Base-by-base conservation (phyloP, 257 asterid genomes). In the Gentiana macrophylla region DNA sequence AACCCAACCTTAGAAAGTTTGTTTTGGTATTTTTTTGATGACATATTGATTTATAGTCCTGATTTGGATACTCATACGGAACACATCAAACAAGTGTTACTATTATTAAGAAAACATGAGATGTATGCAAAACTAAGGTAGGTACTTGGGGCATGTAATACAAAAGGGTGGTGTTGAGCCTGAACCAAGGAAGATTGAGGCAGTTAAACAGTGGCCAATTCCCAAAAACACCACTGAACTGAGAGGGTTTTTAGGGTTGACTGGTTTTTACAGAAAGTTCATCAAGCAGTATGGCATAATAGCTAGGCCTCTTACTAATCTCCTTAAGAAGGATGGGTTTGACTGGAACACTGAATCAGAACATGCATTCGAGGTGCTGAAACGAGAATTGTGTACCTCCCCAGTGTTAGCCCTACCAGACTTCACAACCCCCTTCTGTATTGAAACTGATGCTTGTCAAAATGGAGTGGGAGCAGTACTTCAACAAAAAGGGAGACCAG, bases 11-110 rank as follows among this genome's bases (percentile, higher is more conserved):
- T 0, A 6, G 34, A 1, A 57, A 58, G 32, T 57, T 57, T 12
- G 33, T 57, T 5, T 9, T 57, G 2, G 64, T 65, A 1, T 65
- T 59, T 32, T 66, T 24, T 66, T 66, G 32, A 53, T 46, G 71
- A 59, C 5, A 58, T 58, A 6, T 6, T 58, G 5, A 24, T 15
- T 15, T 15, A 15, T 15, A 15, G 24, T 15, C 24, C 24, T 15
- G 24, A 32, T 1, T 4, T 8, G 7, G 32, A 46, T 0, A 7
- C 15, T 1, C 62, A 58, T 11, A 5, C 34, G 6, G 0, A 1
- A 0, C 62, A 57, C 6, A 11, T 57, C 1, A 10, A 9, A 1
- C 1, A 12, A 1, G 24, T 12, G 0, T 33, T 58, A 2, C 35
- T 24, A 0, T 2, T 32, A 0, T 32, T 33, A 4, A 3, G 8